Conservation (phyloP, 2,329 filamentous ascomycete species). For the Penicillium olsonii region DNA sequence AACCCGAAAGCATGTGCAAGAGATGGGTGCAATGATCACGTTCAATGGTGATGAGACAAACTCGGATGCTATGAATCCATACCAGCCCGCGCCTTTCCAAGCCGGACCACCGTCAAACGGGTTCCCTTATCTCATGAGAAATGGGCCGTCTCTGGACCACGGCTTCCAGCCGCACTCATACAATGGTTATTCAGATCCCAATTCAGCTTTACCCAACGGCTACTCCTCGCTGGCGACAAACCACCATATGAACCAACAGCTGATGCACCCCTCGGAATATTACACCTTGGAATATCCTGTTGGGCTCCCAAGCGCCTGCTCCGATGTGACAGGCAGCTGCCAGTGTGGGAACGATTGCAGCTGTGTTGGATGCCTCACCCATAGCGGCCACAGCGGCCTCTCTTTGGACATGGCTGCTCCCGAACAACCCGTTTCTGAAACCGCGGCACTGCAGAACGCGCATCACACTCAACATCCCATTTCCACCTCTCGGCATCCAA, state of each 20-base stretch:
- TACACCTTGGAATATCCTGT: slow-evolving; percentile 46
- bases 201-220: slow-evolving; percentile 22
- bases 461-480: slow-evolving; percentile 2
- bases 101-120: slow-evolving; percentile 14
- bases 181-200: slow-evolving; percentile 25
- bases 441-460: slow-evolving; percentile 5
- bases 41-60: slow-evolving; percentile 32
- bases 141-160: slow-evolving; percentile 15
- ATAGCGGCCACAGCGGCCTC: slow-evolving; percentile 52
- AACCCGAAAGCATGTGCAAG: slow-evolving; percentile 47
- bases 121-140: slow-evolving; percentile 21
- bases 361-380: slow-evolving; percentile 56
- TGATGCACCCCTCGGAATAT: slow-evolving; percentile 46
- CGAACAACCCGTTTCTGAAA: neutral
- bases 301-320: slow-evolving; percentile 43
- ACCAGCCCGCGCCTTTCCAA: slow-evolving; percentile 22
- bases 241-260: slow-evolving; percentile 26
- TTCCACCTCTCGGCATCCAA: slow-evolving; percentile 18
- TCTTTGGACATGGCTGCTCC: slow-evolving; percentile 29
- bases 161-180: slow-evolving; percentile 16
- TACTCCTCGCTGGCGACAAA: slow-evolving; percentile 27
- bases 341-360: slow-evolving; percentile 55
- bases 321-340: slow-evolving; percentile 52
- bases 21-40: slow-evolving; percentile 47
- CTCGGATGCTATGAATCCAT: slow-evolving; percentile 21